These are phyloP conservation scores for Penicillium sp. DNA, from an alignment of 2,329 filamentous ascomycete genomes.

Conservation along the genomic window DNA sequence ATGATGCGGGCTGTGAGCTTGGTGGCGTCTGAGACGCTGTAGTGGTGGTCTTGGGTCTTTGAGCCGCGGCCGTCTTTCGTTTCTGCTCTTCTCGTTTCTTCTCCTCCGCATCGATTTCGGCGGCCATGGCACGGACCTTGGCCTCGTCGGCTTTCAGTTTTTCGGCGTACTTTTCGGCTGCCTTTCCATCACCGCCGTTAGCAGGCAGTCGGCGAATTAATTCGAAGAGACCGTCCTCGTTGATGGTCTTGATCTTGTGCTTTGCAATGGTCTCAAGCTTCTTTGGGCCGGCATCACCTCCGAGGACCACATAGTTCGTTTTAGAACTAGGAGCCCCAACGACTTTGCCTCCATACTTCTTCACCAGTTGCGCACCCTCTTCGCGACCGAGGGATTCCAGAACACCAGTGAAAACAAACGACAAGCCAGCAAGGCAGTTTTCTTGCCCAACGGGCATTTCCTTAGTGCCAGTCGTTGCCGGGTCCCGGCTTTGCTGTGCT, in stretches of 20 bases:
- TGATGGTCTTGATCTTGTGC: conserved; percentile 81
- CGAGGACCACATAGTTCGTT: conserved; percentile 90
- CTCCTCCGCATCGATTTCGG: conserved; percentile 83
- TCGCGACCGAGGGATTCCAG: conserved; percentile 78
- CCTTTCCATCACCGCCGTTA: conserved; percentile 83
- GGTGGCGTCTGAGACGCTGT: conserved; percentile 49
- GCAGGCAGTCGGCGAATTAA: conserved; percentile 79
- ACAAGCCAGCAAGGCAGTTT: conserved; percentile 84
- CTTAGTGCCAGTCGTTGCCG: conserved; percentile 61
- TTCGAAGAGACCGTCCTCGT: conserved; percentile 87
- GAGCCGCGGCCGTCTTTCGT: conserved; percentile 47
- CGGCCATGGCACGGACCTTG: conserved; percentile 75
- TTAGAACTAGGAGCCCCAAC: conserved; percentile 83
- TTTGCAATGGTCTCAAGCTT: conserved; percentile 85
- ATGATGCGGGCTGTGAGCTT: conserved; percentile 41
- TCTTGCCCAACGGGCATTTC: conserved; percentile 81
- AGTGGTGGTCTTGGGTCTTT: conserved; percentile 30
- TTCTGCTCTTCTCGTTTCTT: conserved; percentile 51
- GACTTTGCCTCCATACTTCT: conserved; percentile 90
- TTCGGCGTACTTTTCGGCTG: conserved; percentile 78
- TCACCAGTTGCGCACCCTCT: conserved; percentile 81
- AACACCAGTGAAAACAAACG: conserved; percentile 93
- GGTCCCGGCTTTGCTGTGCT: conserved; percentile 60
- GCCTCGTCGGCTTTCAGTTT: conserved; percentile 83
- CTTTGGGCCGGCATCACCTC: conserved; percentile 85